phyloP scores from a whole-genome alignment of 805 yeast genomes.

The Naumovozyma baii region DNA sequence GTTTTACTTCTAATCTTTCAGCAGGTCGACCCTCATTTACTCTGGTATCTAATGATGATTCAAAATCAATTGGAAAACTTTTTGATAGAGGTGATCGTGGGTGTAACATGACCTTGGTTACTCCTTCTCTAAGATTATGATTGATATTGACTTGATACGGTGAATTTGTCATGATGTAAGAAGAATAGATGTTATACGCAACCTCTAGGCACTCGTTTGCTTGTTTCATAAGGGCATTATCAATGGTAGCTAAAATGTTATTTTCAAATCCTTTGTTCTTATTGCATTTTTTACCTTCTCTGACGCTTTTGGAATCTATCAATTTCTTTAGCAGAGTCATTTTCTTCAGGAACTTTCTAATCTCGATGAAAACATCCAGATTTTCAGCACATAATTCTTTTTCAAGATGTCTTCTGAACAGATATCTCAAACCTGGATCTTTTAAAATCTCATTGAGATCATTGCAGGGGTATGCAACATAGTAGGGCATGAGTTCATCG shows the following conservation, averaged over 20 bases:
- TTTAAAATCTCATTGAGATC: slow-evolving; percentile 37
- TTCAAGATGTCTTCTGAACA: slow-evolving; percentile 58
- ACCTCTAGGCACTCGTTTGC: slow-evolving; percentile 49
- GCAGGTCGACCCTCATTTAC: no score
- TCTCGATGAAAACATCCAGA: slow-evolving; percentile 57
- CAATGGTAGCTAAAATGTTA: slow-evolving; percentile 27
- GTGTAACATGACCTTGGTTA: slow-evolving; percentile 34
- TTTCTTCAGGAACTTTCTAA: slow-evolving; percentile 42
- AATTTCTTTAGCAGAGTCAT: slow-evolving; percentile 37
- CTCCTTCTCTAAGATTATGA: slow-evolving; percentile 38
- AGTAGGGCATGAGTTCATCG: background rate
- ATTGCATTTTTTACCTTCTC: slow-evolving; percentile 4
- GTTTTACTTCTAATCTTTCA: background rate
- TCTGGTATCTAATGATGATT: background rate
- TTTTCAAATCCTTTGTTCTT: slow-evolving; percentile 10
- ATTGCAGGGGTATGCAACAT: background rate
- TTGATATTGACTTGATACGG: slow-evolving; percentile 66
- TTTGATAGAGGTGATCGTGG: slow-evolving; percentile 29
- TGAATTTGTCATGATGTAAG: slow-evolving; percentile 56
- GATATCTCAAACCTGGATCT: slow-evolving; percentile 68
- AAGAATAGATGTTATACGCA: slow-evolving; percentile 55
- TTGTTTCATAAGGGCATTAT: slow-evolving; percentile 34
- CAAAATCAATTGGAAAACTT: slow-evolving; percentile 1
- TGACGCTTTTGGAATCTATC: slow-evolving; percentile 18
- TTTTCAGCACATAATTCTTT: slow-evolving; percentile 65